Base-by-base conservation (phyloP, 768 basidiomycete species). In the Lactarius indigo region DNA sequence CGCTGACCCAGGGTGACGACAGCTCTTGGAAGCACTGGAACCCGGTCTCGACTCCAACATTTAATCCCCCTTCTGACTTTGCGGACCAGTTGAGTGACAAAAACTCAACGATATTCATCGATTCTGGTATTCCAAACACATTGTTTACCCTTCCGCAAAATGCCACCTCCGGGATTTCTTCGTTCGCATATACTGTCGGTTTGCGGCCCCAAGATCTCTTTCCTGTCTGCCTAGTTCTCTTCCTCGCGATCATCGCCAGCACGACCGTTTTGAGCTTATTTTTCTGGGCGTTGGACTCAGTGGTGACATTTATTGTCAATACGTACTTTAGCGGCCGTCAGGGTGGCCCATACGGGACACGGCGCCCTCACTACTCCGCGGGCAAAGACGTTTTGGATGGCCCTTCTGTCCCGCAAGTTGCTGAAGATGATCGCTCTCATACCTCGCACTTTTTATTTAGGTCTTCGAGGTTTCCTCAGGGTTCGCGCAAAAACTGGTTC, bases 181-280 rank as follows among this genome's bases (percentile, higher is more conserved):
- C 91, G 2, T 96, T 96, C 74, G 92, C 95, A 1, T 89, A 88
- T 73, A 83, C 91, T 15, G 79, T 96, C 50, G 97, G 96, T 35
- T 74, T 98, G 5, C 85, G 87, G 15, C 90, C 91, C 1, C 82
- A 87, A 72, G 91, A 97, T 73, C 81, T 95, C 57, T 93, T 97
- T 73, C 84, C 84, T 26, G 87, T 89, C 60, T 94, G 91, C 75
- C 78, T 95, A n/a, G 79, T 86, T 44, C 78, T 98, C 61, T 96
- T 97, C 79, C 83, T 97, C 59, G 82, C 84, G 23, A 88, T 97
- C 70, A 77, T 91, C 35, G 91, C 85, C 1, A 88, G 80, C 12
- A 86, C 88, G n/a, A 83, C 92, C 69, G 78, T 83, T 20, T 73
- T 94, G 61, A 92, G 91, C 71, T 67, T 87, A 42, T 66, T 91